Conservation (phyloP, 106 monocot species). For the Posidonia australis region DNA sequence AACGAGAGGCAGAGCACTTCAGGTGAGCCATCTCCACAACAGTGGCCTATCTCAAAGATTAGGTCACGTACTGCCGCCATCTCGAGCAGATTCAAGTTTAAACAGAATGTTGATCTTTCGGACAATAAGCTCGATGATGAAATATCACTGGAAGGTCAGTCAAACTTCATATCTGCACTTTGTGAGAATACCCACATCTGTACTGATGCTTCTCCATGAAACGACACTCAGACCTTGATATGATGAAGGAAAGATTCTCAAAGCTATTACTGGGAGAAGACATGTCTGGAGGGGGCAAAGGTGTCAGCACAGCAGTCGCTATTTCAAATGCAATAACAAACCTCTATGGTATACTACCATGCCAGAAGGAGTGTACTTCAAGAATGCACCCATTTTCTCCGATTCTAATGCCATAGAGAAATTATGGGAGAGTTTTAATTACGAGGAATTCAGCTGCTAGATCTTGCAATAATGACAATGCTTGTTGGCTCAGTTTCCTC, state of each 20-base stretch:
- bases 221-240: slow-evolving; percentile 29
- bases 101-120: slow-evolving; percentile 17
- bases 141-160: slow-evolving; percentile 15
- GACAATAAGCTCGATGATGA: slow-evolving; percentile 16
- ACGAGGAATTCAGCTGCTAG: not conserved
- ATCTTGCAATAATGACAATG: not conserved
- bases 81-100: slow-evolving; percentile 35
- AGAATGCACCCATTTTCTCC: not conserved
- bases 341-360: slow-evolving; percentile 52
- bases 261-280: slow-evolving; percentile 88
- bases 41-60: slow-evolving; percentile 19
- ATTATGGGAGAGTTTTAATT: not conserved
- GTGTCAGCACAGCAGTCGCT: slow-evolving; percentile 65
- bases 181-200: too few relatives aligned
- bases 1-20: slow-evolving; percentile 22
- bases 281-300: slow-evolving; percentile 74
- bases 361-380: not conserved
- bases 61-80: slow-evolving; percentile 1
- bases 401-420: not conserved
- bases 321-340: slow-evolving; percentile 93
- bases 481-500: not conserved
- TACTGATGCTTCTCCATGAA: not conserved
- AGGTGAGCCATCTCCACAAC: slow-evolving; percentile 16
- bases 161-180: not conserved
- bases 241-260: slow-evolving; percentile 75